Evolutionary conservation across 2,329 filamentous ascomycete species (phyloP), one percentile per base, ranked within the genome.

Genomic region (Domatiomyces globalis): DNA sequence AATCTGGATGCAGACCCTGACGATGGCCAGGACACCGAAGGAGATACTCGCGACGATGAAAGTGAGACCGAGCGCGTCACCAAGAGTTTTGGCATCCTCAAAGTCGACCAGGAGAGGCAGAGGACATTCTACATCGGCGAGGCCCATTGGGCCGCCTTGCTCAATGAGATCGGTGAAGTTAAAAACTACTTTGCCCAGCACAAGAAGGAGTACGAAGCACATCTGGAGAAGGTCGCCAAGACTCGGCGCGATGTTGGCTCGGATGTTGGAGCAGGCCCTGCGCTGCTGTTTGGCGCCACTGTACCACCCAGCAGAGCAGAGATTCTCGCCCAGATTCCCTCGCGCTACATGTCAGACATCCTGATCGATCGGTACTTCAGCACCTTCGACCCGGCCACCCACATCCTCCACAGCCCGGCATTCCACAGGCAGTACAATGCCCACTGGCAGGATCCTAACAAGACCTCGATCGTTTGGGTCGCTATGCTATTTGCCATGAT

Each of bases 321-420:
- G 62, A 74, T 96, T 9, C 78, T 94, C 55, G 78, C 83, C 25
- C 81, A 84, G 48, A 76, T 96, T 43, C 92, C 92, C 1, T 75
- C 83, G 0, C 90, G 88, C 63, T 81, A 85, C 39, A 84, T 81
- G 20, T 84, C 92, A n/a, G 80, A 95, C 61, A 82, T 87, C 20
- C 74, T 96, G 17, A 84, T 95, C 55, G 83, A 83, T 55, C 81
- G 90, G 54, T 98, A 94, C 64, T 95, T 96, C 72, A 90, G 90
- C 64, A 90, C 85, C 25, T 80, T 79, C 58, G 80, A 83, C 59
- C 80, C 79, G 12, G 75, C 76, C 25, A 76, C 79, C 64, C 82
- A 80, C 63, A 81, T 92, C 57, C 78, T 92, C 48, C 87, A 94
- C 62, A 82, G 82, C 0, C 89, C 88, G 9, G 89, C 87, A 0